phyloP scores from a whole-genome alignment of 2,329 filamentous ascomycete genomes.

The Neospermospora avenae region DNA sequence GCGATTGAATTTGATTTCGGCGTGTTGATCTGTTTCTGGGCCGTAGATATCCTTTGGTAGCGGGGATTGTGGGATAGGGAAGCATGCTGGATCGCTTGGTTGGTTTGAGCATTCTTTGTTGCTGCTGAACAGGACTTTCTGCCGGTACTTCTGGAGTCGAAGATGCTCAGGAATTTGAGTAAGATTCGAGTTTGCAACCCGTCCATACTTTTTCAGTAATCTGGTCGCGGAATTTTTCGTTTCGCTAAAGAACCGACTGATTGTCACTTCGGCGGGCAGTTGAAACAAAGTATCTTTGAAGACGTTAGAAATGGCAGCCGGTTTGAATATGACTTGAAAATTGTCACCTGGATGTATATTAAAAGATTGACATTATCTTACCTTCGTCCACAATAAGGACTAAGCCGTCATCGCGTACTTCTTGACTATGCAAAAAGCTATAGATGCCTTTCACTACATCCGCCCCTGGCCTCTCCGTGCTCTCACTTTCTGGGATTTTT shows the following conservation, averaged over 20 bases:
- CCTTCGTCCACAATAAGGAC: slow-evolving; percentile 50
- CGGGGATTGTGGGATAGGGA: slow-evolving; percentile 48
- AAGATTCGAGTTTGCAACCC: background rate
- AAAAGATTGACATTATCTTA: background rate
- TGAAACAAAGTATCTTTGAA: slow-evolving; percentile 49
- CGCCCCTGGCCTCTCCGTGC: slow-evolving; percentile 1
- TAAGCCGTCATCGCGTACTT: slow-evolving; percentile 51
- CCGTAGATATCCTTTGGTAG: slow-evolving; percentile 48
- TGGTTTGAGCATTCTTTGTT: slow-evolving; percentile 49
- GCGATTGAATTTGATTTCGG: slow-evolving; percentile 34
- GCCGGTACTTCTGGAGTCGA: slow-evolving; percentile 41
- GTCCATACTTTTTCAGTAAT: slow-evolving; percentile 34
- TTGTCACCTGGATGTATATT: no score
- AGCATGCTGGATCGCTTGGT: slow-evolving; percentile 46
- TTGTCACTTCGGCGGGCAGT: slow-evolving; percentile 52
- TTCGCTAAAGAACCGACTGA: slow-evolving; percentile 51
- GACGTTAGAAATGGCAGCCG: background rate
- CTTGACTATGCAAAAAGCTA: slow-evolving; percentile 45
- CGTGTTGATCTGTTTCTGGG: slow-evolving; percentile 39
- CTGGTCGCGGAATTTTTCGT: slow-evolving; percentile 46
- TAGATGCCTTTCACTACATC: slow-evolving; percentile 17
- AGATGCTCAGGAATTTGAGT: background rate
- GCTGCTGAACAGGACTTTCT: slow-evolving; percentile 54
- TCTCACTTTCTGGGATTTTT: slow-evolving; percentile 9
- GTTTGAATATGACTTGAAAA: background rate